Evolutionary conservation across 2,329 filamentous ascomycete genomes (phyloP), one percentile per base, ranked within the genome.

Genomic region (Plectosphaerella cucumerina): DNA sequence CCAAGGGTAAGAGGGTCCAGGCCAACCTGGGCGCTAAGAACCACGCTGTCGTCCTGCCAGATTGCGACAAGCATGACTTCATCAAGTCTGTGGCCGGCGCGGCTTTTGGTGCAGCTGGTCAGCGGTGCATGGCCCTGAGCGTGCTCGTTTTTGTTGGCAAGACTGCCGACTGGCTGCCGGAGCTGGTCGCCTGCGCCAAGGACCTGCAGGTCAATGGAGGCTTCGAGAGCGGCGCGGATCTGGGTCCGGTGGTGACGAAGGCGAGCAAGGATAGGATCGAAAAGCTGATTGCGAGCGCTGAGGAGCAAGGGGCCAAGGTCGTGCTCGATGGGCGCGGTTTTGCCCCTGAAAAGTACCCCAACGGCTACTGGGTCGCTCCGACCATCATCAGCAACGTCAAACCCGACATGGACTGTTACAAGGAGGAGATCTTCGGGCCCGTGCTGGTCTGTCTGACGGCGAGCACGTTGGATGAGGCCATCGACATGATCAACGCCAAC

Each of bases 121-220:
- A 87, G 70, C 74, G 84, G 52, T 87, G 84, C 63, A 87, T 87
- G 84, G 84, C 84, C 33, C 68, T 87, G 69, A 85, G 81, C 66
- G 84, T 82, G 0, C 68, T 83, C 8, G 82, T 87, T 48, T 77
- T 82, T 66, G 77, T 86, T 43, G 84, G 83, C 42, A 81, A 84
- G 65, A 84, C 82, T 22, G 80, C 83, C 64, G 76, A 84, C 26
- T 87, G 84, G 83, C 70, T 86, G 18, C 70, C 76, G 8, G 82
- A 86, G 59, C 76, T 86, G 49, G 82, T 80, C 2, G 80, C 84
- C 63, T 75, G 79, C 35, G 82, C 83, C 31, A 85, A 82, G 72
- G 69, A 65, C 4, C 70, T 86, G n/a, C 45, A 59, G 39, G 53
- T 56, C 18, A 53, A 59, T n/a, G 56, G 56, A 18, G 59, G 58